Percentiles rank a stretch among this genome's conserved stretches.
These are phyloP conservation scores for Alternaria sp. DNA, from an alignment of 2,329 filamentous ascomycete species.

Conservation along the genomic window DNA sequence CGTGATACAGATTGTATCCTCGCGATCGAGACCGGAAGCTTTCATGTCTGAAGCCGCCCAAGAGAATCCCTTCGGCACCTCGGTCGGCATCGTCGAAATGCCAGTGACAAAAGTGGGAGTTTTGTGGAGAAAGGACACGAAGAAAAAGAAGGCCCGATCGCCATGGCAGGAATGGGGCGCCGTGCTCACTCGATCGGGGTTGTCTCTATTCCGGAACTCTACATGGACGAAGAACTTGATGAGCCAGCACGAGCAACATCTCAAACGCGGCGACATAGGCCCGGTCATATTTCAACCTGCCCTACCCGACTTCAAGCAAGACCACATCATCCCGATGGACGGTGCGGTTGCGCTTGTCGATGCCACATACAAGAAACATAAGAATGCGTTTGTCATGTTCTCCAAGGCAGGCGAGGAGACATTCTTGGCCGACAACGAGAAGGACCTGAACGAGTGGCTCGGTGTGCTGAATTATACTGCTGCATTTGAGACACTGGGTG, in stretches of 20 bases:
- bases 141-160: conserved; percentile 91
- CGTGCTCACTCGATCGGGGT: conserved; percentile 91
- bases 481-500: conserved; percentile 88
- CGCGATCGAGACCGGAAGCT: conserved; percentile 89
- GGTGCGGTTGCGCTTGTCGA: conserved; percentile 89
- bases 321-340: conserved; percentile 90
- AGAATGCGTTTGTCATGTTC: conserved; percentile 91
- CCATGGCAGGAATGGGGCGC: conserved; percentile 99
- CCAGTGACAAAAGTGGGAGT: conserved; percentile 96
- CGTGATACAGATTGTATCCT: conserved; percentile 92
- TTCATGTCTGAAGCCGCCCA: conserved; percentile 90
- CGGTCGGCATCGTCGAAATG: conserved; percentile 90
- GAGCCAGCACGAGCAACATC: conserved; percentile 82
- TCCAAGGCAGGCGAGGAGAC: conserved; percentile 84
- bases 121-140: conserved; percentile 90
- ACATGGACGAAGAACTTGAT: conserved; percentile 91
- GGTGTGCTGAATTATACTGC: conserved; percentile 96
- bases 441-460: conserved; percentile 95
- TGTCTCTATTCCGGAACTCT: conserved; percentile 95
- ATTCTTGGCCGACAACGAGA: conserved; percentile 86
- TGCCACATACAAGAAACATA: conserved; percentile 89
- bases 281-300: conserved; percentile 91
- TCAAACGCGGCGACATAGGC: conserved; percentile 76
- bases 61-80: conserved; percentile 81
- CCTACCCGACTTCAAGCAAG: conserved; percentile 89